Base-by-base conservation (phyloP, 768 basidiomycete species). In the Piloderma croceum region DNA sequence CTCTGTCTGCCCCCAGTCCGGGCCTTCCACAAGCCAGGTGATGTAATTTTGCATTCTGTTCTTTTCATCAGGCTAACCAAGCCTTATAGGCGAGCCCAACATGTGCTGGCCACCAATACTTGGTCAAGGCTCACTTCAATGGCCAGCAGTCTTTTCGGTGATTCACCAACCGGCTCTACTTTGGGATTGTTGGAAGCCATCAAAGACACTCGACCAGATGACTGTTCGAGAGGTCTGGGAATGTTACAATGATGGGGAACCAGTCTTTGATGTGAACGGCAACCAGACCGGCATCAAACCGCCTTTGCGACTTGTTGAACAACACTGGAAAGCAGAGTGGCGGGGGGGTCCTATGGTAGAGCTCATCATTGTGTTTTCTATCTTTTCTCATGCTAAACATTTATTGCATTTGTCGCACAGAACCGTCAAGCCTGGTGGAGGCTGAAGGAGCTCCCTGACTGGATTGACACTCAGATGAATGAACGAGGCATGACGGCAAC, bases 151-250 rank as follows among this genome's bases (percentile, higher is more conserved):
- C 9, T 61, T 58, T 29, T 13, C 17, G 2, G 36, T 48, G 2
- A 49, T 61, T 9, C 38, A 48, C 36, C 55, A 39, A 13, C 53
- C 55, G 0, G 38, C 54, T 12, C 25, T 52, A 3, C 48, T 55
- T 10, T 60, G 58, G 58, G 51, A 49, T 0, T 36, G 37, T 13
- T 61, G 56, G 58, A 38, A 46, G 7, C 60, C 59, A 5, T 43
- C 24, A 4, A 54, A 52, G 39, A 39, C 52, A 1, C 41, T 61
- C 0, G 44, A 61, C 19, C 37, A 48, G 19, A 52, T 45, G 32
- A 39, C 24, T 12, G 27, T 58, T 4, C 19, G 48, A 3, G 52
- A 49, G 3, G 34, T 55, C 6, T 59, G 54, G 52, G 21, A 31
- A 1, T 44, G 45, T 15, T 61, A 49, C 22, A 39, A 31, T 20